Conservation (phyloP, 1,284 basidiomycete species). For the Porogramme epimiltina region DNA sequence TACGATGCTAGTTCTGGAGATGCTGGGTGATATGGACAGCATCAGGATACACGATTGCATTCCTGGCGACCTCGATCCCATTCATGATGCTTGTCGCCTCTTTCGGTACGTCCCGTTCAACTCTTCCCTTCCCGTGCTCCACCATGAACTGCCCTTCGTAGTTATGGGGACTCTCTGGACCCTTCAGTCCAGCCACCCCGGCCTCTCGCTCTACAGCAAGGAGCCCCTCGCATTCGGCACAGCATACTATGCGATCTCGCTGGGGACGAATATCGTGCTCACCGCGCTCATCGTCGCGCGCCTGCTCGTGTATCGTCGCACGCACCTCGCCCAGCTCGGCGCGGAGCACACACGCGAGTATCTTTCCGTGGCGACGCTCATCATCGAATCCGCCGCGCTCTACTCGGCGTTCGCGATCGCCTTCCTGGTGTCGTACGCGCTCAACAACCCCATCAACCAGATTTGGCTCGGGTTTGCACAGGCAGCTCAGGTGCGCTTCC, state of each 20-base stretch:
- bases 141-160: conserved; percentile 14
- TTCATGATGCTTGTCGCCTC: conserved; percentile 32
- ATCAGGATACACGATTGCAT: conserved; percentile 34
- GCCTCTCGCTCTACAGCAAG: conserved; percentile 38
- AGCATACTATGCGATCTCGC: conserved; percentile 43
- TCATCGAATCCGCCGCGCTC: conserved; percentile 43
- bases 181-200: conserved; percentile 39
- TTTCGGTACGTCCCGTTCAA: conserved; percentile 36
- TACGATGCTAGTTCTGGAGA: conserved; percentile 39
- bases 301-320: conserved; percentile 38
- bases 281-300: conserved; percentile 42
- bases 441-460: conserved; percentile 27
- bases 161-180: conserved; percentile 45
- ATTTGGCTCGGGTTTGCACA: conserved; percentile 4
- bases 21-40: conserved; percentile 47
- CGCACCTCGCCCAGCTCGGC: conserved; percentile 30
- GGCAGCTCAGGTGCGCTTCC: conserved; percentile 6
- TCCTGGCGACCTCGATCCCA: conserved; percentile 33
- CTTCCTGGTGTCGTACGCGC: conserved; percentile 44
- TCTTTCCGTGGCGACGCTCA: conserved; percentile 39
- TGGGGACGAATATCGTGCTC: conserved; percentile 44
- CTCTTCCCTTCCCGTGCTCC: background rate
- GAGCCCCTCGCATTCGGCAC: conserved; percentile 36
- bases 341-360: conserved; percentile 37
- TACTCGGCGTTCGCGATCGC: conserved; percentile 42